These are phyloP conservation scores for Trichosanthes cucumerina DNA, from an alignment of 306 rosid species.

Conservation along the genomic window DNA sequence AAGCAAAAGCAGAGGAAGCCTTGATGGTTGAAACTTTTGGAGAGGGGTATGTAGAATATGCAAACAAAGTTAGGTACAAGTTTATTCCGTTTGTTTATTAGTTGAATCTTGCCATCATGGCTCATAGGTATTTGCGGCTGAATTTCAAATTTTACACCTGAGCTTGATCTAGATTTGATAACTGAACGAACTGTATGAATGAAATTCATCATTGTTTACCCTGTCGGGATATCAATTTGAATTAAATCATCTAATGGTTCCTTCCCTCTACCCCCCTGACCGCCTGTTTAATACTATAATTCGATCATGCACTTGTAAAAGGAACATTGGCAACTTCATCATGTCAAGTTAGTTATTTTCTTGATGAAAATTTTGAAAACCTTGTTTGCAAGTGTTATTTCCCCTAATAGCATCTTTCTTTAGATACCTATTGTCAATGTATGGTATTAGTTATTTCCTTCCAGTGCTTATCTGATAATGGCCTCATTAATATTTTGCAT, in stretches of 20 bases:
- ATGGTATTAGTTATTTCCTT: background rate
- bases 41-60: conserved; percentile 56
- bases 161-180: background rate
- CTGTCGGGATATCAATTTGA: background rate
- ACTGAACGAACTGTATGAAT: background rate
- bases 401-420: background rate
- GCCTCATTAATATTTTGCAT: background rate
- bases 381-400: background rate
- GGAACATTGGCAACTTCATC: background rate
- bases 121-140: background rate
- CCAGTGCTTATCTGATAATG: background rate
- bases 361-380: background rate
- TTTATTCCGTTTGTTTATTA: conserved; percentile 75
- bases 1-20: conserved; percentile 75
- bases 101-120: conserved; percentile 9
- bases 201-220: background rate
- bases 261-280: background rate
- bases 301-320: background rate
- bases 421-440: background rate
- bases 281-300: background rate
- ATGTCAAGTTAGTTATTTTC: background rate
- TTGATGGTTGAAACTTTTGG: conserved; percentile 88
- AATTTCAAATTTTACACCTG: background rate
- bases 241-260: background rate
- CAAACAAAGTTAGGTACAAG: conserved; percentile 65